phyloP scores from a whole-genome alignment of 176 grass and related monocot genomes.

The Raddia guianensis region DNA sequence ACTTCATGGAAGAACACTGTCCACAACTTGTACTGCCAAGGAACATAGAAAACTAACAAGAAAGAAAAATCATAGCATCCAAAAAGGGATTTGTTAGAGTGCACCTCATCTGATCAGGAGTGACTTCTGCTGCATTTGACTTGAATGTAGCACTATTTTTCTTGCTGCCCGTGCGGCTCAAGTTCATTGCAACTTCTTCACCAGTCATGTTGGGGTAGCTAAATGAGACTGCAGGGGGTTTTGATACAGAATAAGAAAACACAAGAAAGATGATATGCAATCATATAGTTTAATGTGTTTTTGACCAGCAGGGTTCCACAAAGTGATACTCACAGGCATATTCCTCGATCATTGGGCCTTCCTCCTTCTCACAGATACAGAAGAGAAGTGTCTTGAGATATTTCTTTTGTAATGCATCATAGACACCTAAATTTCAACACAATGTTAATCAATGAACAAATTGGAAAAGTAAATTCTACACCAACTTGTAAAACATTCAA shows the following conservation, averaged over 20 bases:
- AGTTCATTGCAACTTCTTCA: constrained; percentile 89
- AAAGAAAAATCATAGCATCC: constrained; percentile 18
- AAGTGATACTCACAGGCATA: constrained; percentile 72
- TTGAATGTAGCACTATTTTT: constrained; percentile 70
- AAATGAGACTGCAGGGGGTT: constrained; percentile 71
- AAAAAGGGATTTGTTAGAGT: constrained; percentile 25
- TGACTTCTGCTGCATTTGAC: constrained; percentile 72
- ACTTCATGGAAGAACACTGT: constrained; percentile 32
- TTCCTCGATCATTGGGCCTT: constrained; percentile 94
- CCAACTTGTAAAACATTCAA: constrained; percentile 13
- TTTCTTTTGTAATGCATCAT: constrained; percentile 97
- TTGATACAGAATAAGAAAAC: constrained; percentile 21
- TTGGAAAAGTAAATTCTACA: constrained; percentile 26
- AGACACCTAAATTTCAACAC: constrained; percentile 61
- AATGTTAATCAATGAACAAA: constrained; percentile 41
- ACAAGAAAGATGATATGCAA: background rate
- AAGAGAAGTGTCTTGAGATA: constrained; percentile 96
- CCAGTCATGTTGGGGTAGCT: constrained; percentile 69
- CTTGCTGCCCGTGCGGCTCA: constrained; percentile 85
- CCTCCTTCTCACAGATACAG: constrained; percentile 87
- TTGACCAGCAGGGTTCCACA: constrained; percentile 18
- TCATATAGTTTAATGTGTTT: constrained; percentile 22
- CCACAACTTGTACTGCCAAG: background rate
- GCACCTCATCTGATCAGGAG: constrained; percentile 98
- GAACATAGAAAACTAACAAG: constrained; percentile 24